A percentile compares a stretch with the other conserved stretches of the same genome.
phyloP scores from a whole-genome alignment of 2,329 filamentous ascomycete genomes.

The Penicillium rolfsii region DNA sequence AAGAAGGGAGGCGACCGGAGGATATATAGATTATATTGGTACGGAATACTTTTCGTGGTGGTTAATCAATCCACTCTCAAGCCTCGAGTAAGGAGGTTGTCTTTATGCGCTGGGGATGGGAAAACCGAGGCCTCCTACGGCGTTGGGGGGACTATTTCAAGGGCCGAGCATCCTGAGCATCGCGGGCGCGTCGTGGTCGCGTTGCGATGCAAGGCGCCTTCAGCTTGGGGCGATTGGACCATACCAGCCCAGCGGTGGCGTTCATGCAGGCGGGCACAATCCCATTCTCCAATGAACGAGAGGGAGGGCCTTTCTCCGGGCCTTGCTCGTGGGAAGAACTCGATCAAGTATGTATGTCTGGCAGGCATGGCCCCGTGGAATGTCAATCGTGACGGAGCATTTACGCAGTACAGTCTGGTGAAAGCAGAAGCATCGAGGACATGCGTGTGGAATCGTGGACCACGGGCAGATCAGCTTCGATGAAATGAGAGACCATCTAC shows the following conservation, averaged over 20 bases:
- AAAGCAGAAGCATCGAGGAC: background rate
- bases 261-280: conserved; percentile 19
- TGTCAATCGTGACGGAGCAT: conserved; percentile 4
- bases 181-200: conserved; percentile 23
- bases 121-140: conserved; percentile 6
- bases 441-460: background rate
- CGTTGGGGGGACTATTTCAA: conserved; percentile 25
- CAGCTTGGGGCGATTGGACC: conserved; percentile 15
- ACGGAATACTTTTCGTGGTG: background rate
- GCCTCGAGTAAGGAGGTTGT: conserved; percentile 3
- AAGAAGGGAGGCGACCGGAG: background rate
- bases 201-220: conserved; percentile 26
- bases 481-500: no score
- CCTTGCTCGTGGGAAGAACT: background rate
- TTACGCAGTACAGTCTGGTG: background rate
- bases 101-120: conserved; percentile 15
- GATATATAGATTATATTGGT: conserved; percentile 6
- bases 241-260: conserved; percentile 16
- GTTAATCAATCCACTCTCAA: background rate
- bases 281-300: conserved; percentile 6
- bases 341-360: background rate
- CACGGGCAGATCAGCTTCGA: background rate
- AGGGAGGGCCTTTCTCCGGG: background rate
- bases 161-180: background rate
- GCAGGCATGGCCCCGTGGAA: conserved; percentile 6